Percentiles rank a stretch among this genome's conserved stretches.
Conservation (phyloP, 495 filamentous ascomycete species). For the Tetracladium marchalianum region DNA sequence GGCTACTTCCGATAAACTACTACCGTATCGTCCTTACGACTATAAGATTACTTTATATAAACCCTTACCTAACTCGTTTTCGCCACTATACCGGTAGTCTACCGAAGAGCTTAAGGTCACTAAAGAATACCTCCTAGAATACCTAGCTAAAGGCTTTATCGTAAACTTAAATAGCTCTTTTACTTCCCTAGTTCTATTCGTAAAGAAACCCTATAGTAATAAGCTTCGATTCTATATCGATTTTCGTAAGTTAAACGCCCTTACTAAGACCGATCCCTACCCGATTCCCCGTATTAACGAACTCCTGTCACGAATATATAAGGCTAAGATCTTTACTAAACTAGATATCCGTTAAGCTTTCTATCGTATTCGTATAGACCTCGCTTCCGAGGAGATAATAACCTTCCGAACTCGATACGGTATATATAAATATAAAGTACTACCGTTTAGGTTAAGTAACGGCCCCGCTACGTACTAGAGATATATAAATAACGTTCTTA, state of each 20-base stretch:
- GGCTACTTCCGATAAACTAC: too few species aligned
- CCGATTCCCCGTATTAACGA: conserved; percentile 37
- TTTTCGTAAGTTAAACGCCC: conserved; percentile 31
- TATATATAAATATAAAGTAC: conserved; percentile 20
- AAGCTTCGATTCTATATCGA: conserved; percentile 37
- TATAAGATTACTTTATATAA: too few species aligned
- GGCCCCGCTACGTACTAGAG: conserved; percentile 17
- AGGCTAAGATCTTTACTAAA: conserved; percentile 32
- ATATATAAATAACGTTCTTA: conserved; percentile 20
- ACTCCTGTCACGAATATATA: conserved; percentile 20
- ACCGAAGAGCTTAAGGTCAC: conserved; percentile 19
- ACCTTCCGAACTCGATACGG: conserved; percentile 21
- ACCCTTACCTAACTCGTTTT: too few species aligned
- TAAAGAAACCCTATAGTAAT: conserved; percentile 24
- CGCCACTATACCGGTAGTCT: too few species aligned
- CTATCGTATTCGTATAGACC: conserved; percentile 7
- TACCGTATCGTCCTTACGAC: too few species aligned
- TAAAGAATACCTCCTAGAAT: conserved; percentile 6
- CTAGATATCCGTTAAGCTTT: conserved; percentile 26
- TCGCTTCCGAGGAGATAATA: conserved; percentile 20
- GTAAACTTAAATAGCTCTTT: conserved; percentile 7
- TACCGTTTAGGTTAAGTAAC: conserved; percentile 22
- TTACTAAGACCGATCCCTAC: conserved; percentile 34
- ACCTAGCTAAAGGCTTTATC: conserved; percentile 10
- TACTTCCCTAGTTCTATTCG: conserved; percentile 26